These are phyloP conservation scores for Darksidea phi DNA, from an alignment of 495 filamentous ascomycete species.

Conservation along the genomic window DNA sequence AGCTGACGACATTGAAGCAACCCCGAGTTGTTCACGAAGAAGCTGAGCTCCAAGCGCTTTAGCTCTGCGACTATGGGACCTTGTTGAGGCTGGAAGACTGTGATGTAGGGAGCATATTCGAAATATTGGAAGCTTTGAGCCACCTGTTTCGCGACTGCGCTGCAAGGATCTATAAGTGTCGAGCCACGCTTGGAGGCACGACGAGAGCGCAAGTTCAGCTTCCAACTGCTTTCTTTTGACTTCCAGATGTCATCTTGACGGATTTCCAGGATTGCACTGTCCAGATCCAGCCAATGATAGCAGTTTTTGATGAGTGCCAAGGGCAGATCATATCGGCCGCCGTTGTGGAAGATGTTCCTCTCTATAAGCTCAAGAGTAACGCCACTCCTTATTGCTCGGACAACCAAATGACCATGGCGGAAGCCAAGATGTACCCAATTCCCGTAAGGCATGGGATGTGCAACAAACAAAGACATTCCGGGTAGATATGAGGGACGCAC, in stretches of 20 bases:
- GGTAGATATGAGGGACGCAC: constrained; percentile 48
- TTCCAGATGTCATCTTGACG: constrained; percentile 34
- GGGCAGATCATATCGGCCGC: constrained; percentile 35
- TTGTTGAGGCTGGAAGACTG: constrained; percentile 26
- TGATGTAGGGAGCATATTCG: constrained; percentile 27
- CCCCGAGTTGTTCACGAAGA: constrained; percentile 34
- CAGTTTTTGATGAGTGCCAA: constrained; percentile 29
- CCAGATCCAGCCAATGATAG: constrained; percentile 39
- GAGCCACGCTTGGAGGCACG: constrained; percentile 3
- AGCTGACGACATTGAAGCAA: constrained; percentile 35
- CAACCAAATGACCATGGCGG: constrained; percentile 42
- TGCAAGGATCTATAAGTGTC: constrained; percentile 34
- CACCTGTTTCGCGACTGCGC: constrained; percentile 16
- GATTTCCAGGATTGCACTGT: constrained; percentile 37
- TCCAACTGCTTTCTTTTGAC: constrained; percentile 33
- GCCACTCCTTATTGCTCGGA: constrained; percentile 38
- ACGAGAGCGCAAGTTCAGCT: constrained; percentile 34
- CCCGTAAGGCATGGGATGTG: constrained; percentile 23
- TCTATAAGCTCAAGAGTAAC: constrained; percentile 45
- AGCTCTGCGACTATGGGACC: constrained; percentile 31
- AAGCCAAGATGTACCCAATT: constrained; percentile 54
- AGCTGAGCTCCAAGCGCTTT: constrained; percentile 36
- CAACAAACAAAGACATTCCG: constrained; percentile 51
- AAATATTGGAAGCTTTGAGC: constrained; percentile 31
- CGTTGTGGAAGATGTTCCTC: constrained; percentile 32